These are phyloP conservation scores for Quercus berberidifolia DNA, from an alignment of 306 rosid species.

Conservation along the genomic window DNA sequence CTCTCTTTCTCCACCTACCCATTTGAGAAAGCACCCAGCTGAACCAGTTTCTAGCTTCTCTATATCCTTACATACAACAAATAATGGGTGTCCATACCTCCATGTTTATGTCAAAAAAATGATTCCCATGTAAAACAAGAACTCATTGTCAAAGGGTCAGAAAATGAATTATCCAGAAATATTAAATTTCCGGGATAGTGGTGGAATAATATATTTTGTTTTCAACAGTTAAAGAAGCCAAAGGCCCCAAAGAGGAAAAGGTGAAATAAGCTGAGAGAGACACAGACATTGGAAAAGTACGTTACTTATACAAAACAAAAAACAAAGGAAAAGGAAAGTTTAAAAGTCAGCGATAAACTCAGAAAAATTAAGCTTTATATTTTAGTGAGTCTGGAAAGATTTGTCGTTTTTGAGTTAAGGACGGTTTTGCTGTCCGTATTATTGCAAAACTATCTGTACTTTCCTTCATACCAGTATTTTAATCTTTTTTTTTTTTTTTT, in stretches of 20 bases:
- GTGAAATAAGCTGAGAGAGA: neutral
- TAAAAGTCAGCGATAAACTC: constrained; percentile 7
- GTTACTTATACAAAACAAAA: neutral
- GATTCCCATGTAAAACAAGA: neutral
- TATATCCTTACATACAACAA: neutral
- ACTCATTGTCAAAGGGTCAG: neutral
- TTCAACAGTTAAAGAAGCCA: constrained; percentile 15
- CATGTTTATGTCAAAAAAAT: neutral
- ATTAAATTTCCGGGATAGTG: neutral
- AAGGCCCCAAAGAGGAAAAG: neutral
- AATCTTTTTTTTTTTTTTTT: too few relatives aligned
- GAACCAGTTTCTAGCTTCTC: neutral
- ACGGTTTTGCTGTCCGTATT: too few relatives aligned
- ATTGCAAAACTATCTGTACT: too few relatives aligned
- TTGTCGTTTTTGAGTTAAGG: too few relatives aligned
- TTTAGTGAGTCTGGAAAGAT: too few relatives aligned
- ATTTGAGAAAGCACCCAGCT: constrained; percentile 36
- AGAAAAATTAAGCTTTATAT: neutral
- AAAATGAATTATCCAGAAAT: neutral
- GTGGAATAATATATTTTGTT: neutral
- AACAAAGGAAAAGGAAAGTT: too few relatives aligned
- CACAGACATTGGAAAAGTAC: neutral
- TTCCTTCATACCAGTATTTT: too few relatives aligned
- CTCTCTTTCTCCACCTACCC: constrained; percentile 37
- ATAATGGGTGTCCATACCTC: neutral